Evolutionary conservation across 441 rosid species (phyloP).

Genomic region (Viola pubescens): DNA sequence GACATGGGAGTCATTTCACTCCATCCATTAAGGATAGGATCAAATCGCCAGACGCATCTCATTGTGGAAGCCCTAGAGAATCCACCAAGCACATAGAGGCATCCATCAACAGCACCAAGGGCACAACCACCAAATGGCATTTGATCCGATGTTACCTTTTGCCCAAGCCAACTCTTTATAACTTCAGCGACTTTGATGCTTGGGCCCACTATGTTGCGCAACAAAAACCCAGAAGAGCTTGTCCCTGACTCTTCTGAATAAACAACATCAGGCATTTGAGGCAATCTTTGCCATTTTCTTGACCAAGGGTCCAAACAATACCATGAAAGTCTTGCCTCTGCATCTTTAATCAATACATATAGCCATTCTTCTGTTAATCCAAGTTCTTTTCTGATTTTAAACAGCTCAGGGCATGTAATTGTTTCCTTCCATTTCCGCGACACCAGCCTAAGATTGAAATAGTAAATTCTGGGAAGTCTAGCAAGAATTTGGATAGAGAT

Average conservation of each 20-base stretch:
- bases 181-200: conserved; percentile 46
- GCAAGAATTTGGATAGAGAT: conserved; percentile 45
- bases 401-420: conserved; percentile 46
- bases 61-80: conserved; percentile 53
- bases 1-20: conserved; percentile 63
- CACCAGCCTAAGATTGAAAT: conserved; percentile 39
- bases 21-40: conserved; percentile 63
- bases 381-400: conserved; percentile 55
- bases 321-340: conserved; percentile 60
- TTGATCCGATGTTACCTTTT: conserved; percentile 39
- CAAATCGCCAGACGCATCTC: conserved; percentile 59
- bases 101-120: conserved; percentile 55
- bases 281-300: conserved; percentile 70
- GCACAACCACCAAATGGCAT: conserved; percentile 73
- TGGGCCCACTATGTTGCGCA: conserved; percentile 39
- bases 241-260: conserved; percentile 39
- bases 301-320: conserved; percentile 71
- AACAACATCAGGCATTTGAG: conserved; percentile 52
- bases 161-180: conserved; percentile 60
- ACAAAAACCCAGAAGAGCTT: conserved; percentile 35
- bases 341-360: conserved; percentile 60
- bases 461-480: conserved; percentile 37
- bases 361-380: conserved; percentile 76
- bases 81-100: conserved; percentile 79
- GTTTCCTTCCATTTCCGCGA: conserved; percentile 58